Percentiles rank a stretch among this genome's conserved stretches.
Conservation (phyloP, 768 basidiomycete genomes). For the Phylloporus scabripes region DNA sequence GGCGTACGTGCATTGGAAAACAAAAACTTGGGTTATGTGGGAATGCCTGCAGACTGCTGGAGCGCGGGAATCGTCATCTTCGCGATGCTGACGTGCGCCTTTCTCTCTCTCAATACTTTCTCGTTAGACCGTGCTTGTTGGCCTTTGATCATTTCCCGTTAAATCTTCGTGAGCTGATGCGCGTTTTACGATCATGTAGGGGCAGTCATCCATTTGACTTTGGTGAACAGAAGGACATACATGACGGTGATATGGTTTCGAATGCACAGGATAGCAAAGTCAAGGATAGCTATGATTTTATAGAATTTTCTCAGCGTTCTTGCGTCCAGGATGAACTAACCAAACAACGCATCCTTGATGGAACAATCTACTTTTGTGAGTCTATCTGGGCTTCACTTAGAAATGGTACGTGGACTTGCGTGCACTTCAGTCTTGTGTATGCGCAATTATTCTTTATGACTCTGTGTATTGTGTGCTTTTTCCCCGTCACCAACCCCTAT, state of each 20-base stretch:
- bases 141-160: neutral
- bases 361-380: slow-evolving; percentile 50
- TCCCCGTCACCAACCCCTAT: slow-evolving; percentile 5
- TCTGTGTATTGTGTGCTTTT: neutral
- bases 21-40: slow-evolving; percentile 65
- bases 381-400: slow-evolving; percentile 50
- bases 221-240: slow-evolving; percentile 28
- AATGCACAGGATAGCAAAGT: slow-evolving; percentile 17
- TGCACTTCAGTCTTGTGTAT: neutral
- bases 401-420: slow-evolving; percentile 45
- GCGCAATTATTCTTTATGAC: neutral
- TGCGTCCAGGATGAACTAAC: slow-evolving; percentile 51
- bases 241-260: slow-evolving; percentile 5
- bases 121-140: neutral
- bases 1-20: slow-evolving; percentile 75
- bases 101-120: neutral
- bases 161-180: slow-evolving; percentile 9
- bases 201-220: slow-evolving; percentile 78
- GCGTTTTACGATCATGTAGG: slow-evolving; percentile 32
- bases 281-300: slow-evolving; percentile 33
- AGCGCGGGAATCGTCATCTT: slow-evolving; percentile 78
- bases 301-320: slow-evolving; percentile 30
- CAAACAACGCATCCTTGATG: slow-evolving; percentile 65
- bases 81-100: slow-evolving; percentile 74
- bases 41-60: slow-evolving; percentile 91